Evolutionary conservation across 257 asterid species (phyloP).

Genomic region (Solanum pimpinellifolium): DNA sequence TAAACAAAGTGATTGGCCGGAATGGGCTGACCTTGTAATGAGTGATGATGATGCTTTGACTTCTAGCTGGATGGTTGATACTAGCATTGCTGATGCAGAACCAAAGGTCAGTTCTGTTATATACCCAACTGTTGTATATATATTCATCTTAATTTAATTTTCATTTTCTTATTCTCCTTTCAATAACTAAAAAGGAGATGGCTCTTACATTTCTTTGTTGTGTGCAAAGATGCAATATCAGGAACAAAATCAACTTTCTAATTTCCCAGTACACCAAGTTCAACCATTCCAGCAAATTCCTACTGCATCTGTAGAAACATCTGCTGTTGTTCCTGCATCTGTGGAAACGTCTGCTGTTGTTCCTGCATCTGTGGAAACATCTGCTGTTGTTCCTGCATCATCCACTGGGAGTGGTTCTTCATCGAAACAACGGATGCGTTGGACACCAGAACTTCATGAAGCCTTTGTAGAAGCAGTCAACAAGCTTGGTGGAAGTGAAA

Average conservation of each 20-base stretch:
- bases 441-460: slow-evolving; percentile 91
- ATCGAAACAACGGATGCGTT: slow-evolving; percentile 83
- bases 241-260: slow-evolving; percentile 26
- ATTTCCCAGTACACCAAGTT: slow-evolving; percentile 30
- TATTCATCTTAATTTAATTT: not conserved
- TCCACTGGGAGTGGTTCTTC: slow-evolving; percentile 54
- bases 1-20: slow-evolving; percentile 53
- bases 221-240: slow-evolving; percentile 24
- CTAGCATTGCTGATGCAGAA: slow-evolving; percentile 31
- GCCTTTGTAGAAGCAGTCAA: slow-evolving; percentile 75
- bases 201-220: not conserved
- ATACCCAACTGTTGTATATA: not conserved
- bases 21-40: slow-evolving; percentile 64
- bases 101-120: slow-evolving; percentile 21
- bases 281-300: slow-evolving; percentile 30
- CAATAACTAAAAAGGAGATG: not conserved
- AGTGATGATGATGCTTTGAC: slow-evolving; percentile 38
- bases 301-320: slow-evolving; percentile 40
- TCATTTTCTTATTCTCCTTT: not conserved
- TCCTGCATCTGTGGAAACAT: slow-evolving; percentile 15
- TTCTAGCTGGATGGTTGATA: slow-evolving; percentile 54
- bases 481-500: slow-evolving; percentile 95
- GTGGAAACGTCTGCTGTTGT: too few relatives aligned
- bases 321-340: slow-evolving; percentile 28
- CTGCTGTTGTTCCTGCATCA: slow-evolving; percentile 15